These are phyloP conservation scores for Aspergillus melleus DNA, from an alignment of 2,329 filamentous ascomycete genomes.

Conservation along the genomic window DNA sequence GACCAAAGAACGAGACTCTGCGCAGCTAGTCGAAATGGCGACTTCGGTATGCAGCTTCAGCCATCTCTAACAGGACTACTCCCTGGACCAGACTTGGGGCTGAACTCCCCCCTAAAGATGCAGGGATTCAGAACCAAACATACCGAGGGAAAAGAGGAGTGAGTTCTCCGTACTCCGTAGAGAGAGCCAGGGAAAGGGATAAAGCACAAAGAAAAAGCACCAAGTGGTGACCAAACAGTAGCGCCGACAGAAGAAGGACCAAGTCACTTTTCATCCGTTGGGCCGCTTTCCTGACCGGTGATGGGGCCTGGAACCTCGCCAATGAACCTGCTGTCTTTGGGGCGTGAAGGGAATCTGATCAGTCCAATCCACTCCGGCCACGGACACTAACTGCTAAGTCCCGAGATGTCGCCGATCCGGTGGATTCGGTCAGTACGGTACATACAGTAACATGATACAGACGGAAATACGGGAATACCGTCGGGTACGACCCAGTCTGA, in stretches of 20 bases:
- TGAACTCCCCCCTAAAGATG: background rate
- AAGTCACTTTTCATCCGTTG: background rate
- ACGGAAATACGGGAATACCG: background rate
- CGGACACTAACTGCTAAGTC: slow-evolving; percentile 9
- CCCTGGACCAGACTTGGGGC: background rate
- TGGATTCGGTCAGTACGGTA: background rate
- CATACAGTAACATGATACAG: background rate
- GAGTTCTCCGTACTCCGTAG: too few species aligned
- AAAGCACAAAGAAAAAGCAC: background rate
- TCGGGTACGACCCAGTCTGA: background rate
- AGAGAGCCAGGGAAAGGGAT: too few species aligned
- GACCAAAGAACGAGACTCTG: background rate
- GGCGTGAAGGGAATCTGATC: background rate
- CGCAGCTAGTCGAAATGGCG: background rate
- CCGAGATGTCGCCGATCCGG: background rate
- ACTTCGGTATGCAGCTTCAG: background rate
- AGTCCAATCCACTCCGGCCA: background rate
- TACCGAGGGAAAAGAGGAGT: background rate
- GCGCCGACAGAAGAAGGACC: background rate
- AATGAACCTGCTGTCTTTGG: slow-evolving; percentile 7
- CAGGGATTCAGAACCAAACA: background rate
- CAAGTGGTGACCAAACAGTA: background rate
- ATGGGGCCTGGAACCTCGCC: slow-evolving; percentile 4
- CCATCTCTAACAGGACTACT: background rate
- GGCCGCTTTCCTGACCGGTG: background rate